Evolutionary conservation across 78 protist species (phyloP).

Genomic region (Dictyostelium purpureum): DNA sequence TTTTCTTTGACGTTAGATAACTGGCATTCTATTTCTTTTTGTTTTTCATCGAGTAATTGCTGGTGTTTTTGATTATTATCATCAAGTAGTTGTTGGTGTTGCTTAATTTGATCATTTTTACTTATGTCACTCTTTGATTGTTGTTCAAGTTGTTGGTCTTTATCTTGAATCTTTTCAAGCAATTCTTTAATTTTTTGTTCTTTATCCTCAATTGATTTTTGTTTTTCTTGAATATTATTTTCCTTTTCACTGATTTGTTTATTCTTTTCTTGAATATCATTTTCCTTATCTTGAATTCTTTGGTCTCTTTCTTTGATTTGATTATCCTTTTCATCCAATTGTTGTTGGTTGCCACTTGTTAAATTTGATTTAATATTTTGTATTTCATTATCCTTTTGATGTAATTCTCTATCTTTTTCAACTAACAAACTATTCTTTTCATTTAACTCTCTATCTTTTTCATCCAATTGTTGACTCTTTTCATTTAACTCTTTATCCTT

Average conservation of each 20-base stretch:
- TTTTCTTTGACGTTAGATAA: no score
- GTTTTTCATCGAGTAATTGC: no score
- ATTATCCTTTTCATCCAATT: not conserved
- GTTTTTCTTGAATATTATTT: not conserved
- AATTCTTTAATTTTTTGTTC: not conserved
- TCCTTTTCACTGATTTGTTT: not conserved
- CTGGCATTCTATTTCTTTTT: no score
- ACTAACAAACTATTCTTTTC: no score
- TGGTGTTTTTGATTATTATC: no score
- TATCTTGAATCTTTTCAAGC: not conserved
- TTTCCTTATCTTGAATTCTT: not conserved
- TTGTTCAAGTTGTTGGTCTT: not conserved
- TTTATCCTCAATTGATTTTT: no score
- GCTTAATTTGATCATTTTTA: not conserved
- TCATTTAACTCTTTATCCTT: not conserved
- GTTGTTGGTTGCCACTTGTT: not conserved
- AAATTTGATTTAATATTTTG: no score
- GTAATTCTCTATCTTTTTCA: not conserved
- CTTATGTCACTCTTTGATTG: not conserved
- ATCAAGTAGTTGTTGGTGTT: no score
- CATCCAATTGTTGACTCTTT: not conserved
- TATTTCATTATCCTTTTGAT: not conserved
- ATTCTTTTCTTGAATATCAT: not conserved
- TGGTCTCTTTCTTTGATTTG: not conserved
- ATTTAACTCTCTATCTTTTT: not conserved